phyloP scores from a whole-genome alignment of 2,329 filamentous ascomycete genomes.

The Cladophialophora exuberans region DNA sequence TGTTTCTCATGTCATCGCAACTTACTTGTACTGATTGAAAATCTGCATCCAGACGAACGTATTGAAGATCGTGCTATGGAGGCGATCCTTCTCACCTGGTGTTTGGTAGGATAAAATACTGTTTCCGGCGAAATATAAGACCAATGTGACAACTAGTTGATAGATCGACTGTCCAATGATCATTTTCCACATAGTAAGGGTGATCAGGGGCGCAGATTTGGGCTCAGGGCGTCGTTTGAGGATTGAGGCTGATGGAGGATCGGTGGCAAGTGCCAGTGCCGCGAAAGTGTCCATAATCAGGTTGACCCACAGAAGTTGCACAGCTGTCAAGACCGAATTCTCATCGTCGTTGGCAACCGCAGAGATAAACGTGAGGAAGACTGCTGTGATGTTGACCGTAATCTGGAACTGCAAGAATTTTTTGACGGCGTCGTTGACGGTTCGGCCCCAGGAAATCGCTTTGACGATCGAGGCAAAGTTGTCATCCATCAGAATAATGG shows the following conservation, averaged over 20 bases:
- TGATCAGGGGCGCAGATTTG: slow-evolving; percentile 47
- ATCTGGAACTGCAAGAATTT: slow-evolving; percentile 67
- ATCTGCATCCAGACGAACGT: slow-evolving; percentile 75
- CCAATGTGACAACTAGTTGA: slow-evolving; percentile 41
- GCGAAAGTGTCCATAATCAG: slow-evolving; percentile 70
- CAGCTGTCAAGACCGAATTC: slow-evolving; percentile 63
- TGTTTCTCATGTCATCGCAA: too few relatives aligned
- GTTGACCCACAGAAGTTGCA: slow-evolving; percentile 69
- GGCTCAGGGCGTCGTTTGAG: slow-evolving; percentile 54
- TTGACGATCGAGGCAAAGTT: slow-evolving; percentile 87
- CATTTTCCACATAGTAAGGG: slow-evolving; percentile 48
- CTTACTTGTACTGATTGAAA: slow-evolving; percentile 67
- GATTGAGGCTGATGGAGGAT: slow-evolving; percentile 59
- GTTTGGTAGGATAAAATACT: slow-evolving; percentile 57
- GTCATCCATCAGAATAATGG: slow-evolving; percentile 85
- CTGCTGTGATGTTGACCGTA: slow-evolving; percentile 69
- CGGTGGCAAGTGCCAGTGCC: slow-evolving; percentile 64
- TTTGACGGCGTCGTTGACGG: slow-evolving; percentile 77
- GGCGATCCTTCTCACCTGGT: slow-evolving; percentile 45
- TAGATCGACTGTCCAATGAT: slow-evolving; percentile 45
- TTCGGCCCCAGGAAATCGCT: slow-evolving; percentile 77
- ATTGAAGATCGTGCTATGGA: slow-evolving; percentile 69
- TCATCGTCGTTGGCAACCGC: slow-evolving; percentile 60
- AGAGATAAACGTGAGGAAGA: slow-evolving; percentile 64
- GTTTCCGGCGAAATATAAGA: slow-evolving; percentile 61